Base-by-base conservation (phyloP, 2,329 filamentous ascomycete genomes). In the Paracorniculantispora psalliotae region DNA sequence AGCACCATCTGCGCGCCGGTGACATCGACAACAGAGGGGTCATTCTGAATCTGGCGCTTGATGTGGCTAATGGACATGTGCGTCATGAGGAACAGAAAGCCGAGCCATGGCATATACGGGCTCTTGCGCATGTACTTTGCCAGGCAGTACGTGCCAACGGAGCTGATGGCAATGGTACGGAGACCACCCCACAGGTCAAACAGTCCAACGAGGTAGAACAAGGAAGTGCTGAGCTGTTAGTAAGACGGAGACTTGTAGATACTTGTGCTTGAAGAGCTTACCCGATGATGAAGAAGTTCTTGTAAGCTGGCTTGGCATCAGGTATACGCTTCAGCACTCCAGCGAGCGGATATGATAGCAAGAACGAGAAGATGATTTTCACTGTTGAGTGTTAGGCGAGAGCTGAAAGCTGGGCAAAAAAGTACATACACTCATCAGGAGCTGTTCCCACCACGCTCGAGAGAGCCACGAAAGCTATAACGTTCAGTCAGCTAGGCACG, bases 1-100 rank as follows among this genome's bases (percentile, higher is more conserved):
- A 97, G 77, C 35, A 99, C 94, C 94, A 99, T 99, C 73, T 99
- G 94, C 1, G 93, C 92, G 43, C 89, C 92, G 0, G 93, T 97
- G 65, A 99, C 92, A 71, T 99, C 94, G 61, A 96, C 80, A 1
- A 77, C 74, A 41, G 83, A 80, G 0, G 90, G 84, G 62, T 85
- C 81, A 65, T 89, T 80, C 41, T 82, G 77, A 41, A 86, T 83
- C 73, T 96, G 91, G 41, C 96, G 89, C 60, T 84, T 78, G 62
- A 99, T 88, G 72, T 99, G 94, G 71, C 86, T 96, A 67, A 93
- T 72, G 48, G 92, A 93, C 88, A 97, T 90, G 75, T 99, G 93
- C 58, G 87, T 88, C 93, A 99, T 97, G 59, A 96, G 78, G 69
- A 96, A 97, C 52, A 91, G 79, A 73, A 99, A 99, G 61, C 87